These are phyloP conservation scores for Cyathus striatus DNA, from an alignment of 768 basidiomycete genomes.

Conservation along the genomic window DNA sequence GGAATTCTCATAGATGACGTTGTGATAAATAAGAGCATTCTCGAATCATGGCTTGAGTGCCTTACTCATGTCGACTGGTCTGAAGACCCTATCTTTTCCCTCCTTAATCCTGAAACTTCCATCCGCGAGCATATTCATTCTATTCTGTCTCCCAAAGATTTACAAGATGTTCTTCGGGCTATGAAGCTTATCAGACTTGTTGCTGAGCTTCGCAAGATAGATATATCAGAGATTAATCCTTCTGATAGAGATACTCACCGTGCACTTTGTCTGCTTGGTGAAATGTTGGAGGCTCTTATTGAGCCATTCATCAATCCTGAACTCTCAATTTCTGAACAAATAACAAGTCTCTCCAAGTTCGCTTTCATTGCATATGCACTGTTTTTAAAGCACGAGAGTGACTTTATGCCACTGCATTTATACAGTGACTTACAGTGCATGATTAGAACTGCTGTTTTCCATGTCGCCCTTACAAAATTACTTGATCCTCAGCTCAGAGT, in stretches of 20 bases:
- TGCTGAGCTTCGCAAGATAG: slow-evolving; percentile 11
- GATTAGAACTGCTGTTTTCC: slow-evolving; percentile 19
- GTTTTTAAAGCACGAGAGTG: slow-evolving; percentile 10
- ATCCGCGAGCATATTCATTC: slow-evolving; percentile 5
- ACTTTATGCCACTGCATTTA: slow-evolving; percentile 21
- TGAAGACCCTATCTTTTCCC: slow-evolving; percentile 8
- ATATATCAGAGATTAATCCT: slow-evolving; percentile 8
- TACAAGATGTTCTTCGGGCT: slow-evolving; percentile 25
- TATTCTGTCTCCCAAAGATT: slow-evolving; percentile 21
- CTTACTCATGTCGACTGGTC: slow-evolving; percentile 19
- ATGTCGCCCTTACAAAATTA: too few species aligned
- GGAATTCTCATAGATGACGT: slow-evolving; percentile 11
- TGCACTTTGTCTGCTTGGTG: slow-evolving; percentile 18
- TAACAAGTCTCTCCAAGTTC: slow-evolving; percentile 15
- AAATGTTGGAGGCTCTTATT: slow-evolving; percentile 19
- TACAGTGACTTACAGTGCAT: slow-evolving; percentile 23
- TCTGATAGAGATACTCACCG: slow-evolving; percentile 10
- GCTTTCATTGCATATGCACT: slow-evolving; percentile 17
- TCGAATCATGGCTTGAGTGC: slow-evolving; percentile 11
- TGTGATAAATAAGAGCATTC: slow-evolving; percentile 13
- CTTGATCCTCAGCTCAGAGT: too few species aligned
- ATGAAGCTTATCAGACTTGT: slow-evolving; percentile 16
- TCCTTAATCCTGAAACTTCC: slow-evolving; percentile 7
- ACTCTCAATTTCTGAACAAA: slow-evolving; percentile 18
- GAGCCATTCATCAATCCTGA: slow-evolving; percentile 15